These are phyloP conservation scores for Pholiota conissans DNA, from an alignment of 768 basidiomycete species.

Conservation along the genomic window DNA sequence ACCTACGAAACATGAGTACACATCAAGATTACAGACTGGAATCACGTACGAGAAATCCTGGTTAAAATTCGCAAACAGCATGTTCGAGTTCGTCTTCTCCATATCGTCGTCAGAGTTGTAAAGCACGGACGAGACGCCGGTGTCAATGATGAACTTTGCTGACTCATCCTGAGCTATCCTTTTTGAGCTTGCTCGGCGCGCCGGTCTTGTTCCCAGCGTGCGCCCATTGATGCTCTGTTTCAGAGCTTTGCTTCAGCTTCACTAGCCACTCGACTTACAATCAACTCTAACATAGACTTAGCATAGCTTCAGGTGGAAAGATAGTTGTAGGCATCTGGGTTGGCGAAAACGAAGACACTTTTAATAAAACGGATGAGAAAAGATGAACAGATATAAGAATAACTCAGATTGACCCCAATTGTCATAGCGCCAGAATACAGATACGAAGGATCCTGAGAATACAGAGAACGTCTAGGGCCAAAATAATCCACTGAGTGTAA, in stretches of 20 bases:
- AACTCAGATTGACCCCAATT: no score
- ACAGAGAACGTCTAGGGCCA: no score
- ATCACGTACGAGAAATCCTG: conserved; percentile 88
- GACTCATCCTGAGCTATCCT: neutral
- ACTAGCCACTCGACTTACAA: no score
- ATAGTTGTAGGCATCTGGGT: no score
- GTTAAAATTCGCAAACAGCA: conserved; percentile 94
- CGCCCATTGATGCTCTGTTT: neutral
- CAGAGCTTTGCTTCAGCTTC: neutral
- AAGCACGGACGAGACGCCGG: neutral
- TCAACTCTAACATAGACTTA: no score
- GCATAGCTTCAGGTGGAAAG: no score
- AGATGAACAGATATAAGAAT: no score
- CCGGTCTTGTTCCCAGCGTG: neutral
- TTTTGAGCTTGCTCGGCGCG: neutral
- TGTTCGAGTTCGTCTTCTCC: conserved; percentile 43
- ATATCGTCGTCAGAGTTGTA: conserved; percentile 6
- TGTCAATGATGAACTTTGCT: neutral
- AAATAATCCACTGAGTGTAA: no score
- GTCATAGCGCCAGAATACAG: no score
- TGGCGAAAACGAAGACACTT: no score
- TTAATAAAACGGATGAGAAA: no score
- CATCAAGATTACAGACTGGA: neutral
- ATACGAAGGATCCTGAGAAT: no score
- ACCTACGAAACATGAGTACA: conserved; percentile 39